Evolutionary conservation across 306 rosid species (phyloP), one percentile per base, ranked within the genome.

Genomic region (Morella rubra): DNA sequence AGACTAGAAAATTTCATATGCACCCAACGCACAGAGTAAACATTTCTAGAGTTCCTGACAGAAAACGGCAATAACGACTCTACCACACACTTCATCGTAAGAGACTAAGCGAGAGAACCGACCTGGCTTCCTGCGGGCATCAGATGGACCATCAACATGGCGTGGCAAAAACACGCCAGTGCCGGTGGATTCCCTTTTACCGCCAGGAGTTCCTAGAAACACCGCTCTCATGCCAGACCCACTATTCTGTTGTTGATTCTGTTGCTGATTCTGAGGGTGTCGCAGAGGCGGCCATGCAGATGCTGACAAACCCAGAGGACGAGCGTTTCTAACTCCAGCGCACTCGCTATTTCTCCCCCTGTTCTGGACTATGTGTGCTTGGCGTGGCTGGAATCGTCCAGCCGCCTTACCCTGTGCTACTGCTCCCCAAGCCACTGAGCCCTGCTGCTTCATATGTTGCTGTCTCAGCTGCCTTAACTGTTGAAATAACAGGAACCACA

Each of bases 131-230:
- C 71, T 82, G 0, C 89, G 72, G 0, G 84, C 5, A 44, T 86
- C 87, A 1, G 80, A 24, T 2, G 77, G 73, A 4, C 19, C 15
- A 7, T 82, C 85, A 16, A 70, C 76, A 64, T 69, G 81, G 32
- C 95, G 90, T 45, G 98, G 98, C 67, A 94, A 73, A 68, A 94
- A 94, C 8, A 94, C 98, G 0, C 98, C 98, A 2, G 98, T 94
- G 14, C 98, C 98, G 1, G 85, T 62, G 40, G 92, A 81, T 50
- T 83, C 95, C 69, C 81, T 86, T 69, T 80, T 83, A 0, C 59
- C 86, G 3, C 16, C 54, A 4, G 79, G 78, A 24, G 74, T 78
- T 1, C 78, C 89, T 0, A 81, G 81, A 41, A 87, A 88, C 41
- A 77, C 86, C 5, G 89, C 82, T 41, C 90, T 81, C 90, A 84